Percentiles rank a stretch among this genome's conserved stretches.
These are phyloP conservation scores for Physaria fendleri DNA, from an alignment of 345 rosid species.

Conservation along the genomic window DNA sequence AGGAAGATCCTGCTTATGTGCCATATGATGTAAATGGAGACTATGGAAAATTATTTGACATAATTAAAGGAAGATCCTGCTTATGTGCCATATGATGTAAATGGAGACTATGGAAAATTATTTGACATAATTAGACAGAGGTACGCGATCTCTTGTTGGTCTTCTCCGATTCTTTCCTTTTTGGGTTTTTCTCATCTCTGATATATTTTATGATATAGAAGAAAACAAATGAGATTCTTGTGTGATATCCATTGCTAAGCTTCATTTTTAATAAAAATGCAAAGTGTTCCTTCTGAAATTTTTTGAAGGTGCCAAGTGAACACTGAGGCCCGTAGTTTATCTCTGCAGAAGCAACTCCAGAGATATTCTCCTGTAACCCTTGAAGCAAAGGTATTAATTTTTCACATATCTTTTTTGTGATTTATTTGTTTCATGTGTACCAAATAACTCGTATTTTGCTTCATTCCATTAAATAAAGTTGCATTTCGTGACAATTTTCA, in stretches of 20 bases:
- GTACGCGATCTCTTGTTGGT: constrained; percentile 32
- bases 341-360: constrained; percentile 63
- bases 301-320: constrained; percentile 60
- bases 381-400: constrained; percentile 47
- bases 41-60: constrained; percentile 69
- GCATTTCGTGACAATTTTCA: constrained; percentile 3
- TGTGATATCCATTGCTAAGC: background rate
- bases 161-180: background rate
- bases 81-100: constrained; percentile 69
- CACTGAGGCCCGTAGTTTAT: constrained; percentile 41
- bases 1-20: constrained; percentile 68
- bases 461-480: background rate
- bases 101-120: constrained; percentile 64
- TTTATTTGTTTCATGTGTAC: background rate
- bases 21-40: constrained; percentile 67
- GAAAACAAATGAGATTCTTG: background rate
- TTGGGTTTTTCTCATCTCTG: background rate
- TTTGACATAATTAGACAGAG: constrained; percentile 61
- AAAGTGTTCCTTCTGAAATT: constrained; percentile 24
- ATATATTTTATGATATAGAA: background rate
- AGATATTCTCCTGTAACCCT: constrained; percentile 77
- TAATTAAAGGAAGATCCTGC: constrained; percentile 56
- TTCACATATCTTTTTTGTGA: background rate
- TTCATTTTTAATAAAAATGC: constrained; percentile 1
- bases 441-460: background rate